Base-by-base conservation (phyloP, 345 rosid species). In the Pistacia atlantica region DNA sequence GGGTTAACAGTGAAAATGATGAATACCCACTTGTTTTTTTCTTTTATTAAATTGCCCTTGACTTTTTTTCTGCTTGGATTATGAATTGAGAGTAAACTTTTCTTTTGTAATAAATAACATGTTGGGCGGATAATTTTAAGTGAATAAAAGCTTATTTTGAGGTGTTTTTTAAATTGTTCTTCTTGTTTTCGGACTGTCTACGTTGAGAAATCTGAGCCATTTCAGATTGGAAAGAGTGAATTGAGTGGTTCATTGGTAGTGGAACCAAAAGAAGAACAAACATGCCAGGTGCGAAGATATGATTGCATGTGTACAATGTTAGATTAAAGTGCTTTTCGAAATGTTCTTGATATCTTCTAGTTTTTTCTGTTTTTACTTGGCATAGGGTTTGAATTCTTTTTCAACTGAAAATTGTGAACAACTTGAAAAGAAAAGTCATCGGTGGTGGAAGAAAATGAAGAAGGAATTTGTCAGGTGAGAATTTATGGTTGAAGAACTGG, bases 391-490 rank as follows among this genome's bases (percentile, higher is more conserved):
- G 20, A 49, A 59, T 33, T 73, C 49, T 73, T 5, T 25, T 28
- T 73, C 74, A 61, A 62, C 75, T 65, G 71, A 81, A 69, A 67
- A 81, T 60, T 73, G 8, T 38, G 31, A 63, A 56, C 37, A 37
- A 49, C 20, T 6, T 48, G 73, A 71, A 42, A 72, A 72, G 65
- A 77, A 71, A 69, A 74, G 22, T 49, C 79, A 12, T 45, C 69
- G 31, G 71, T n/a, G 25, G 75, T 42, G 62, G 46, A 49, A 42
- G 80, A 25, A 25, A 25, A 25, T 25, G 25, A 25, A 25, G 25
- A 25, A 25, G 25, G 25, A 25, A 25, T 25, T 25, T 25, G 0
- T 25, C 25, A 22, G 25, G 25, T 25, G 25, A 25, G 25, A 25
- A 25, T 25, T 25, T 69, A 0, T 65, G 37, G 55, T 56, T 20